A percentile compares a stretch with the other conserved stretches of the same genome.
These are phyloP conservation scores for Candida nonsorbophila DNA, from an alignment of 805 yeast species.

Conservation along the genomic window DNA sequence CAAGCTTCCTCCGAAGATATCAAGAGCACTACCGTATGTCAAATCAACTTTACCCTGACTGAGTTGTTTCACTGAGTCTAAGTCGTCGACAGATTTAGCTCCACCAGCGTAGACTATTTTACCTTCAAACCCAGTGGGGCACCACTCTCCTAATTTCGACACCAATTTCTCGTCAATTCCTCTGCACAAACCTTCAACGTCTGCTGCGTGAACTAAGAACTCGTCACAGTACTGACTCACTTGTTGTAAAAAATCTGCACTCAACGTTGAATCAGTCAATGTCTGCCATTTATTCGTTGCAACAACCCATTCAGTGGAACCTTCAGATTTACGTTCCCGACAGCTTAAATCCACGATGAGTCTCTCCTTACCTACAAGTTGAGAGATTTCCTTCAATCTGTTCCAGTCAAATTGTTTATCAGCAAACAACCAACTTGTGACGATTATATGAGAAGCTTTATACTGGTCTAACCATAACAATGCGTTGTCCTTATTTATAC, in stretches of 20 bases:
- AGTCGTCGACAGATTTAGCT: slow-evolving; percentile 69
- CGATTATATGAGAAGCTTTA: slow-evolving; percentile 83
- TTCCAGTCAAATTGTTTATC: slow-evolving; percentile 39
- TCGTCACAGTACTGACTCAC: slow-evolving; percentile 73
- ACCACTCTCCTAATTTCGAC: slow-evolving; percentile 70
- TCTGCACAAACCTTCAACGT: slow-evolving; percentile 92
- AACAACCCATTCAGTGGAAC: slow-evolving; percentile 66
- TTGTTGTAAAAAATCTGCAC: slow-evolving; percentile 44
- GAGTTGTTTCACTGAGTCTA: slow-evolving; percentile 57
- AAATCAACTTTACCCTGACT: slow-evolving; percentile 84
- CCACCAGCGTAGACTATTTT: slow-evolving; percentile 97
- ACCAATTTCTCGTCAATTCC: slow-evolving; percentile 89
- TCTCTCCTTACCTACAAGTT: slow-evolving; percentile 54
- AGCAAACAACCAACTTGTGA: slow-evolving; percentile 89
- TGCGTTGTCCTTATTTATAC: slow-evolving; percentile 75
- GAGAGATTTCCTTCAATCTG: slow-evolving; percentile 47
- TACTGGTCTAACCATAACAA: slow-evolving; percentile 60
- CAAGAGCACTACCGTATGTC: slow-evolving; percentile 90
- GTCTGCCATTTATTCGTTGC: slow-evolving; percentile 98
- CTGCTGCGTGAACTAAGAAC: slow-evolving; percentile 94
- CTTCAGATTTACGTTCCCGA: slow-evolving; percentile 32
- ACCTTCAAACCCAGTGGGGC: slow-evolving; percentile 44
- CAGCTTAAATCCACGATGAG: slow-evolving; percentile 92
- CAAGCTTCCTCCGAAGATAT: slow-evolving; percentile 85
- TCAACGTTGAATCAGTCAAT: slow-evolving; percentile 60